Evolutionary conservation across 2,329 filamentous ascomycete species (phyloP), one percentile per base, ranked within the genome.

Genomic region (Aspergillus sp.): DNA sequence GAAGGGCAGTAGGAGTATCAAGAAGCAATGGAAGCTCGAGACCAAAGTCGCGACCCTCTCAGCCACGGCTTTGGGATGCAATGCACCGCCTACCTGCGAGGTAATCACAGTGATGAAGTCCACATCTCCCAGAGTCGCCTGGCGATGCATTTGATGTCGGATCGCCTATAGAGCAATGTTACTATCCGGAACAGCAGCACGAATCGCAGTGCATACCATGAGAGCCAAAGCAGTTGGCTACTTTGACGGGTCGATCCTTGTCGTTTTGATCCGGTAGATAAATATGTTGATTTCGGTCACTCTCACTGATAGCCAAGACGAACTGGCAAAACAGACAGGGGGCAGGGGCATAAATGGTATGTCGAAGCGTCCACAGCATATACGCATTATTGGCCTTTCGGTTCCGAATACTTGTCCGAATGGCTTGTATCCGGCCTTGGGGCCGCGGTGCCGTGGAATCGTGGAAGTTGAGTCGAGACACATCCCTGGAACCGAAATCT

Each of bases 81-180:
- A 67, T 2, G 73, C 75, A 0, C 79, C 79, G 49, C 58, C 49
- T 53, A 68, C 70, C 71, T 7, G 72, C 70, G 34, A 77, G 67
- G 52, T 75, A 78, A 50, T 79, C 76, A 7, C 75, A 0, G 73
- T 78, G 41, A 79, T 76, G 12, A 78, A 73, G 52, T 79, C 75
- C 7, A 72, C 61, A 36, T 62, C 65, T 48, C 63, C 65, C 29
- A 59, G 43, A 1, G 55, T 65, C 3, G 60, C 64, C 52, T 67
- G 66, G n/a, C 59, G 60, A 32, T 59, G 57, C 66, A 68, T 67
- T 42, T 68, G 59, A 39, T 27, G 58, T 63, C 2, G 65, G 64
- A 40, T 68, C 64, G 4, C 60, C 62, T 53, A 49, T 36, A 7
- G 8, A 40, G 6, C 8, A 34, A n/a, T n/a, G 19, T 2, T 19